These are phyloP conservation scores for Rhizopus delemar DNA, from an alignment of 371 early-diverging fungal species.

Conservation along the genomic window DNA sequence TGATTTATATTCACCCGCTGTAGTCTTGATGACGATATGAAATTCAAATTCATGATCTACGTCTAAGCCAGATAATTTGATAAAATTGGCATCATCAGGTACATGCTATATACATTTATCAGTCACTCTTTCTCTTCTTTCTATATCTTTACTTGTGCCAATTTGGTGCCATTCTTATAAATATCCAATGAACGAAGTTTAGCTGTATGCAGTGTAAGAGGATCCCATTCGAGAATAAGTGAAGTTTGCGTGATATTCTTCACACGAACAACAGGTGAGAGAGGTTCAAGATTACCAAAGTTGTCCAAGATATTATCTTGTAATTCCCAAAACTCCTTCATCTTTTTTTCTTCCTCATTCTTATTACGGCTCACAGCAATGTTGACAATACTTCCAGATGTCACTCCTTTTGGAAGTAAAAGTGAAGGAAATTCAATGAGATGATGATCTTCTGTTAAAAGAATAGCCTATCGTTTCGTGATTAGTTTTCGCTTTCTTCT, in stretches of 20 bases:
- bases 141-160: slow-evolving; percentile 48
- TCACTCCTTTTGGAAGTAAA: slow-evolving; percentile 91
- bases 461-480: slow-evolving; percentile 67
- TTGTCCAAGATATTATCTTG: slow-evolving; percentile 81
- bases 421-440: slow-evolving; percentile 96
- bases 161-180: slow-evolving; percentile 72
- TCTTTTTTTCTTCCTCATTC: slow-evolving; percentile 79
- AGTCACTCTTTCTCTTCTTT: slow-evolving; percentile 11
- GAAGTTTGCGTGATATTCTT: slow-evolving; percentile 88
- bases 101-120: slow-evolving; percentile 33
- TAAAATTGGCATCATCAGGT: slow-evolving; percentile 60
- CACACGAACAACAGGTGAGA: slow-evolving; percentile 75
- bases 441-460: slow-evolving; percentile 94
- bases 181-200: slow-evolving; percentile 82
- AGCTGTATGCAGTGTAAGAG: slow-evolving; percentile 77
- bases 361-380: slow-evolving; percentile 87
- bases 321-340: slow-evolving; percentile 79
- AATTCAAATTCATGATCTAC: slow-evolving; percentile 88
- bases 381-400: slow-evolving; percentile 92
- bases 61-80: slow-evolving; percentile 87
- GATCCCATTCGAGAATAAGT: slow-evolving; percentile 86
- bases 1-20: slow-evolving; percentile 80
- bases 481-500: neutral
- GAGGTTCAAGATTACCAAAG: slow-evolving; percentile 80
- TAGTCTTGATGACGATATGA: slow-evolving; percentile 83